Base-by-base conservation (phyloP, 169 alveolate genomes). In the Cryptosporidium ubiquitum region DNA sequence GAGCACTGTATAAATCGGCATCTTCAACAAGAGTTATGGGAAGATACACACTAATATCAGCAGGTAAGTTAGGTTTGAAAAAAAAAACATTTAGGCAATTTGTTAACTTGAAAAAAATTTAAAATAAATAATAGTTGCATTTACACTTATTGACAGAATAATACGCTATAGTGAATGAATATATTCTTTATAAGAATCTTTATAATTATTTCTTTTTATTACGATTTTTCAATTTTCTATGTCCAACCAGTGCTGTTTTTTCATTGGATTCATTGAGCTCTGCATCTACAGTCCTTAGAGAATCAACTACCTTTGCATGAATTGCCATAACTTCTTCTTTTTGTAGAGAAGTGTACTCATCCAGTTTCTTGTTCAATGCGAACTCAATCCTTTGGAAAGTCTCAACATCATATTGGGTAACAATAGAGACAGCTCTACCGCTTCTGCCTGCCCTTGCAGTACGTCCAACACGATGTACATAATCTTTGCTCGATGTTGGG, bases 391-490 rank as follows among this genome's bases (percentile, higher is more conserved):
- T 95, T 74, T 96, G 97, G 92, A 95, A 95, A 68, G 92, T 92
- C 93, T 97, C 99, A 20, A 96, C 96, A 92, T 96, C 98, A 92
- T 96, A 96, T 85, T 98, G 97, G 35, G 99, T 97, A n/a, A 98
- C 99, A 20, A 97, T 69, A 2, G 98, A 95, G 0, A 98, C 93
- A n/a, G 99, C 97, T 70, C 95, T 92, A 10, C 99, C 99, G 20
- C 98, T 93, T 84, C 96, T 95, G 12, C 99, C 99, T 4, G 99
- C 99, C 42, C 99, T 95, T 9, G 99, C 99, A 0, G 99, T 98
- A 91, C 99, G 94, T 44, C 99, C 99, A 1, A 98, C 99, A 89
- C 99, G 93, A 91, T 98, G 99, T 20, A 98, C 96, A 85, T 97
- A 98, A 84, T 97, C 98, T 91, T 98, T 97, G 39, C 98, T 94